Percentiles rank a stretch among this genome's conserved stretches.
Evolutionary conservation across 257 asterid species (phyloP).

Genomic region (Solanum infundibuliforme): DNA sequence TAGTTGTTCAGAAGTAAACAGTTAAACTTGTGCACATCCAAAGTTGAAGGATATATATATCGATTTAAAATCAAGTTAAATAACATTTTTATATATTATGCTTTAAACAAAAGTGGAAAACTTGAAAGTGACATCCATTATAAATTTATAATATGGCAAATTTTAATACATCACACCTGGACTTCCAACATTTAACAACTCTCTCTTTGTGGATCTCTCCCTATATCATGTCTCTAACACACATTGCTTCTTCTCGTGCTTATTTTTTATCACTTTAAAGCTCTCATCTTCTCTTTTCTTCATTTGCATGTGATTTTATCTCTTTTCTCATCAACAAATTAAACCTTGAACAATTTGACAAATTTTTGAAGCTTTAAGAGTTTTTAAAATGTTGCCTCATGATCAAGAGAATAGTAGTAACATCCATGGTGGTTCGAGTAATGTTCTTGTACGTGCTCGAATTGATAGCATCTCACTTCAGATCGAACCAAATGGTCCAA

Average conservation of each 20-base stretch:
- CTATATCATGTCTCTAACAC: slow-evolving; percentile 16
- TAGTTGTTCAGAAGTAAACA: background rate
- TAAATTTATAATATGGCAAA: background rate
- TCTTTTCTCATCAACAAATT: background rate
- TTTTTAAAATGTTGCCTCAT: slow-evolving; percentile 53
- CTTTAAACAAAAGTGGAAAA: background rate
- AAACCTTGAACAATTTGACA: background rate
- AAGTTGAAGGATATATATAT: too few relatives aligned
- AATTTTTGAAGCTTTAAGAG: background rate
- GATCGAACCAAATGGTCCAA: slow-evolving; percentile 30
- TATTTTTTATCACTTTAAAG: slow-evolving; percentile 16
- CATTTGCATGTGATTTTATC: slow-evolving; percentile 28
- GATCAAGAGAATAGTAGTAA: slow-evolving; percentile 37
- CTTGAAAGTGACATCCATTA: background rate
- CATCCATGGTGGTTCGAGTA: slow-evolving; percentile 17
- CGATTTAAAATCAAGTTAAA: too few relatives aligned
- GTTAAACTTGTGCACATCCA: too few relatives aligned
- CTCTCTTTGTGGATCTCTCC: background rate
- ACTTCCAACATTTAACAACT: background rate
- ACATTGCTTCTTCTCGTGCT: slow-evolving; percentile 43
- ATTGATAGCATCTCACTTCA: slow-evolving; percentile 20
- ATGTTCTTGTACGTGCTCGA: slow-evolving; percentile 8
- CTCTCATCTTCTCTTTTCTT: background rate
- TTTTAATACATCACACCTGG: background rate
- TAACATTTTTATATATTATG: too few relatives aligned